Evolutionary conservation across 352 stramenopile species (phyloP).

Genomic region (Phytopythium kandeliae): DNA sequence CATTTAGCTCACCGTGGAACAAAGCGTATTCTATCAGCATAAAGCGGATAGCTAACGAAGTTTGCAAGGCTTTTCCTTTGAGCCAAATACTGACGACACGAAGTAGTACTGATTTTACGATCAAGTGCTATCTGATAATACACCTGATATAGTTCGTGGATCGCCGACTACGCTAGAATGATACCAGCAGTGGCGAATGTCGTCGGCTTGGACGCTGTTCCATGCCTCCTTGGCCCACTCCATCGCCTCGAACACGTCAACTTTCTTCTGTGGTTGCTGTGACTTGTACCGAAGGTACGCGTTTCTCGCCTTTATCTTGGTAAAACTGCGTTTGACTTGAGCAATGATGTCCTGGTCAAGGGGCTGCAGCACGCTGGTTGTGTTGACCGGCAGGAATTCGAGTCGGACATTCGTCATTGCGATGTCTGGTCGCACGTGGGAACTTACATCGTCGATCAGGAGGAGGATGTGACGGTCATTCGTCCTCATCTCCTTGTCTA

Average conservation of each 20-base stretch:
- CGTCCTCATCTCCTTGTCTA: background rate
- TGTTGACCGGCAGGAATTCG: constrained; percentile 1
- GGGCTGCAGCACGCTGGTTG: background rate
- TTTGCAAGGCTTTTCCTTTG: no score
- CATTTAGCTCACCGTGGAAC: background rate
- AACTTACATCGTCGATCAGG: constrained; percentile 1
- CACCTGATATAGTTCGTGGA: background rate
- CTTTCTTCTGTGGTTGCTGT: background rate
- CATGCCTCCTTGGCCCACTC: background rate
- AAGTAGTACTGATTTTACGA: background rate
- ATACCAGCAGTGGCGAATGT: background rate
- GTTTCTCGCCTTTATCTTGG: background rate
- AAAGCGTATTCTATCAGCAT: no score
- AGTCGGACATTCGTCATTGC: constrained; percentile 3
- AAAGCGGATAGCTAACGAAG: no score
- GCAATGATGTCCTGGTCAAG: constrained; percentile 4
- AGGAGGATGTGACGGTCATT: background rate
- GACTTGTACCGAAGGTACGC: background rate
- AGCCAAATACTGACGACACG: no score
- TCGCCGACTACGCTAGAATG: background rate
- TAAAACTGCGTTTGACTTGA: background rate
- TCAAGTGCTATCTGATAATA: background rate
- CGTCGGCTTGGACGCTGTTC: background rate
- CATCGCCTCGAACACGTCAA: constrained; percentile 1
- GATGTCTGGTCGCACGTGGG: background rate